Evolutionary conservation across 805 yeast genomes (phyloP), one percentile per base, ranked within the genome.

Genomic region (Metschnikowia bowlesiae): DNA sequence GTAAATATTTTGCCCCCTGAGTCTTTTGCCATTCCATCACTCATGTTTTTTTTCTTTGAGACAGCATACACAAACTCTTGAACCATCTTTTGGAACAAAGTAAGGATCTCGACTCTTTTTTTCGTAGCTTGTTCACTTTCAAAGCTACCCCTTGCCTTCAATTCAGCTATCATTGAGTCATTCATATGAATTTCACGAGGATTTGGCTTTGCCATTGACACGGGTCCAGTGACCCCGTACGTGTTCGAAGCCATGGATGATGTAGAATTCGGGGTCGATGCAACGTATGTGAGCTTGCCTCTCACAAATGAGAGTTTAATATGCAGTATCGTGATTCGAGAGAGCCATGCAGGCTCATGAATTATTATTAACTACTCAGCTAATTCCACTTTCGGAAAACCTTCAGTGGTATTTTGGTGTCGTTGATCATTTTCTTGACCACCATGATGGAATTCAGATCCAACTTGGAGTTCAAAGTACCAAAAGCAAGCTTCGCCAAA

Each of bases 1-100:
- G 97, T 90, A 65, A 91, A 94, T n/a, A 94, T 82, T 66, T 94
- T 94, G 35, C 99, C 99, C 36, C 99, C 99, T 0, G 98, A 96
- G 67, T 94, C 99, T 49, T 74, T 79, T 0, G 98, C 96, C 97
- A 94, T 90, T 2, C 97, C 97, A 53, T 94, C 98, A 34, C 90
- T 83, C 97, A 94, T 90, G 63, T 92, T 91, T 62, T 87, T 90
- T 53, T 77, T 81, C 55, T 81, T 77, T 3, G 95, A 85, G 8
- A 90, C 97, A 11, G 70, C 79, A 61, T 81, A 87, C 1, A 94
- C 99, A 69, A 92, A 92, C 55, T 85, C 88, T 59, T 85, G 80
- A 0, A 87, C 80, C 60, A 94, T 62, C 54, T 81, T 76, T 64
- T 94, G 98, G 54, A 94, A 67, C 6, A 78, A 72, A 44, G 78